Evolutionary conservation across 2,329 filamentous ascomycete species (phyloP), one percentile per base, ranked within the genome.

Genomic region (Thelonectria blattea): DNA sequence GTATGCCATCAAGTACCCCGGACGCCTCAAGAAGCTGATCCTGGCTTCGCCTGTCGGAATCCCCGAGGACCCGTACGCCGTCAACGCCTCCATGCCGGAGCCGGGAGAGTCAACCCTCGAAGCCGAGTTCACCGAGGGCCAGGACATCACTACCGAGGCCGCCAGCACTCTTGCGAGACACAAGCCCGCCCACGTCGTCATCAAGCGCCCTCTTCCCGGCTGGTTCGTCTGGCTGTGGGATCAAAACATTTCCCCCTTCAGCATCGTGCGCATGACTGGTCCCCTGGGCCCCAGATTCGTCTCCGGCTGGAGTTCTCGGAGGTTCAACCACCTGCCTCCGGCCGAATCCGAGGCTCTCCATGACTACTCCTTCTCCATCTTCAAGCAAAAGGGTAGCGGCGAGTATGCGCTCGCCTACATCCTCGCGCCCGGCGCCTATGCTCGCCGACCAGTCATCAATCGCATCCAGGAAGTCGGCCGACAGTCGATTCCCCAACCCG

Each of bases 141-240:
- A 93, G 67, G 80, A 80, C 37, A 71, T 74, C 48, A 81, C 83
- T 20, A 80, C 76, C 41, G 76, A 78, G 39, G 61, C 45, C 22
- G 52, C 63, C 58, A 84, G 84, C 56, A 77, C 79, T 20, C 74
- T 77, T 24, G 75, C 74, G 27, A 79, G 77, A 52, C 71, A 67
- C 50, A 66, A 69, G n/a, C 72, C 59, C 58, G 72, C 57, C 11
- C 65, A 67, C n/a, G 69, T 68, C 14, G 68, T 70, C 1, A 78
- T 77, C 41, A 76, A 80, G 66, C 78, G 85, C 14, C 89, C 88
- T 2, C 76, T 95, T 3, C 92, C 93, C 0, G 88, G 89, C 75
- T 97, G 94, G 93, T 81, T 98, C 18, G 88, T 89, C 57, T 97
- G 93, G 79, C 86, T 99, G 5, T 99, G 95, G 95, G 95, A 99